phyloP scores from a whole-genome alignment of 805 yeast genomes.

The Nakazawaea pomicola region DNA sequence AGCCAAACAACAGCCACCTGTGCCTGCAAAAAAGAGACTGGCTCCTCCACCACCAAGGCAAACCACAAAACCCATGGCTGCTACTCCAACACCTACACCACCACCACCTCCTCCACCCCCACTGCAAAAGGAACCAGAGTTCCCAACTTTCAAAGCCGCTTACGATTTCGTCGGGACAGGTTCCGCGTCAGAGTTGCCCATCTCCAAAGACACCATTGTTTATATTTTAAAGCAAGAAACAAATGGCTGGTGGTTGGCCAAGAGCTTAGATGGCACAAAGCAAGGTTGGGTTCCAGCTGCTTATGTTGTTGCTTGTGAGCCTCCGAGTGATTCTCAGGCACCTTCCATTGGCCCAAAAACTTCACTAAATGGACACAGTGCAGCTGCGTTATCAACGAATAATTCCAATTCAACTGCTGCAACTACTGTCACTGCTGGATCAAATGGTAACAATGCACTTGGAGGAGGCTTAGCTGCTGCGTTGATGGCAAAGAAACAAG shows the following conservation, averaged over 20 bases:
- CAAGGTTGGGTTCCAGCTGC: slow-evolving; percentile 99
- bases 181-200: slow-evolving; percentile 73
- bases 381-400: slow-evolving; percentile 9
- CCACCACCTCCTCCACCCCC: slow-evolving; percentile 80
- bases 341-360: no score
- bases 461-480: slow-evolving; percentile 64
- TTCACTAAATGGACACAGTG: slow-evolving; percentile 17
- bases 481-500: slow-evolving; percentile 54
- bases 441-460: slow-evolving; percentile 30
- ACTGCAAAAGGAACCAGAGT: slow-evolving; percentile 51
- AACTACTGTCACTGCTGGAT: slow-evolving; percentile 21
- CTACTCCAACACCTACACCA: slow-evolving; percentile 23
- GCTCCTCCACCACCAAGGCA: slow-evolving; percentile 10
- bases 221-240: slow-evolving; percentile 67
- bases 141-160: slow-evolving; percentile 78
- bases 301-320: slow-evolving; percentile 62
- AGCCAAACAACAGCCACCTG: slow-evolving; percentile 1
- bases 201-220: slow-evolving; percentile 70
- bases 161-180: slow-evolving; percentile 89
- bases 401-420: slow-evolving; percentile 18
- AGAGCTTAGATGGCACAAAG: slow-evolving; percentile 61
- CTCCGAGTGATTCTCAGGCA: no score
- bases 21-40: slow-evolving; percentile 4
- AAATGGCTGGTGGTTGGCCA: slow-evolving; percentile 94
- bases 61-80: slow-evolving; percentile 18